These are phyloP conservation scores for Tagetes erecta DNA, from an alignment of 129 eudicot species.

Conservation along the genomic window DNA sequence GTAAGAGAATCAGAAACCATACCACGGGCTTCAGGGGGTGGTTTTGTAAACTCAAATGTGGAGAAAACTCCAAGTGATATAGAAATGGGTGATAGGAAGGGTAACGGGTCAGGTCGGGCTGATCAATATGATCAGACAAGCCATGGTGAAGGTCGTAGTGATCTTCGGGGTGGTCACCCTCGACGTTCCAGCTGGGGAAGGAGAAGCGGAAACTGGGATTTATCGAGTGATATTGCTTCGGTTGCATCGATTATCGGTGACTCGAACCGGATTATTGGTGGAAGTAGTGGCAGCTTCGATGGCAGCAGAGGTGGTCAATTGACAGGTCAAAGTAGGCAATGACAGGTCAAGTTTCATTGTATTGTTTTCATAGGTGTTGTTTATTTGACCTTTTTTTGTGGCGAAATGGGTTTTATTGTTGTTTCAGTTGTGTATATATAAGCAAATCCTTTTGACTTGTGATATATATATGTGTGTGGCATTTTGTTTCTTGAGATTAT, in stretches of 20 bases:
- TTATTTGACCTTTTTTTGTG: conserved; percentile 14
- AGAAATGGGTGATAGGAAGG: conserved; percentile 57
- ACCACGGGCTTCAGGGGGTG: conserved; percentile 30
- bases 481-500: conserved; percentile 23
- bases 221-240: conserved; percentile 48
- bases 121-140: conserved; percentile 18
- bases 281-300: conserved; percentile 38
- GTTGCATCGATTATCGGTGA: conserved; percentile 50
- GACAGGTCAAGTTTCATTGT: conserved; percentile 22
- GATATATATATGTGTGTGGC: conserved; percentile 32
- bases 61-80: conserved; percentile 50
- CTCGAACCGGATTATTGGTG: conserved; percentile 47
- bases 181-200: conserved; percentile 71
- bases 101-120: conserved; percentile 29
- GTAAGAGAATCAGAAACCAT: conserved; percentile 42
- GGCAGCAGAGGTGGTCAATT: conserved; percentile 22
- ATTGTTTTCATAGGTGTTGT: conserved; percentile 17
- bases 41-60: conserved; percentile 37
- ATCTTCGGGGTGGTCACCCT: conserved; percentile 26
- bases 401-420: conserved; percentile 19
- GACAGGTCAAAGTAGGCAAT: conserved; percentile 40
- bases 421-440: conserved; percentile 29
- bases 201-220: conserved; percentile 63
- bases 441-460: conserved; percentile 30
- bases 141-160: conserved; percentile 29